Conservation (phyloP, 208 protist genomes). For the Trypanosoma conorhini region DNA sequence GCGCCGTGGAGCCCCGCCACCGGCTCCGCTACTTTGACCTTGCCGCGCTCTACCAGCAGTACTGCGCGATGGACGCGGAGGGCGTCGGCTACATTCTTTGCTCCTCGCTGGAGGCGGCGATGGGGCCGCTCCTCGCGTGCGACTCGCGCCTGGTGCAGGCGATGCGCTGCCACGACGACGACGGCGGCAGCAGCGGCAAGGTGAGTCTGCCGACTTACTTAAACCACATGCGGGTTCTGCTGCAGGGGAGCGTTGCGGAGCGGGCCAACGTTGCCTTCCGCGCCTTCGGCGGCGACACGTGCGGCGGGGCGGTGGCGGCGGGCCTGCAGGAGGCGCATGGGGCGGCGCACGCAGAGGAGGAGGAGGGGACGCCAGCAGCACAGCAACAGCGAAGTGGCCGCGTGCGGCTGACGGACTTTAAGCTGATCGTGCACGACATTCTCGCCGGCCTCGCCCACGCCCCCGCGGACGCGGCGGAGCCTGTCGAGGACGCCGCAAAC, state of each 20-base stretch:
- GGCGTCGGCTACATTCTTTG: slow-evolving; percentile 11
- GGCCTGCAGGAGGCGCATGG: neutral
- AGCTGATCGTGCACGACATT: slow-evolving; percentile 15
- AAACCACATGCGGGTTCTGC: slow-evolving; percentile 12
- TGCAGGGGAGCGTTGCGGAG: slow-evolving; percentile 12
- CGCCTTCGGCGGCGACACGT: slow-evolving; percentile 12
- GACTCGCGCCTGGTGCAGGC: slow-evolving; percentile 9
- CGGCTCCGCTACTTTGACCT: slow-evolving; percentile 21
- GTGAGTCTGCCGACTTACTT: slow-evolving; percentile 11
- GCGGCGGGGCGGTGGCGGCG: neutral
- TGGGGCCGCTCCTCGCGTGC: slow-evolving; percentile 19
- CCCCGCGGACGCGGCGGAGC: neutral
- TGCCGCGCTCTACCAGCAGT: slow-evolving; percentile 11
- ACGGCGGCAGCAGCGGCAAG: neutral
- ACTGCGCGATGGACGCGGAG: slow-evolving; percentile 9
- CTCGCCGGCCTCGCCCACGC: slow-evolving; percentile 10
- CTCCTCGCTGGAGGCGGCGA: slow-evolving; percentile 19
- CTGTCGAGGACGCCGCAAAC: slow-evolving; percentile 9
- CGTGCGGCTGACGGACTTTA: slow-evolving; percentile 12
- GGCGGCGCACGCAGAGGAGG: neutral
- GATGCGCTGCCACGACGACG: slow-evolving; percentile 4
- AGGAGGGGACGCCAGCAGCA: too few relatives aligned
- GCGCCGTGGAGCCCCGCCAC: neutral
- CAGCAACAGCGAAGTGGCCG: neutral
- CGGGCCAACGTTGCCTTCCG: slow-evolving; percentile 19